These are phyloP conservation scores for Pichia sp. DNA, from an alignment of 1,139 yeast genomes.

Conservation along the genomic window DNA sequence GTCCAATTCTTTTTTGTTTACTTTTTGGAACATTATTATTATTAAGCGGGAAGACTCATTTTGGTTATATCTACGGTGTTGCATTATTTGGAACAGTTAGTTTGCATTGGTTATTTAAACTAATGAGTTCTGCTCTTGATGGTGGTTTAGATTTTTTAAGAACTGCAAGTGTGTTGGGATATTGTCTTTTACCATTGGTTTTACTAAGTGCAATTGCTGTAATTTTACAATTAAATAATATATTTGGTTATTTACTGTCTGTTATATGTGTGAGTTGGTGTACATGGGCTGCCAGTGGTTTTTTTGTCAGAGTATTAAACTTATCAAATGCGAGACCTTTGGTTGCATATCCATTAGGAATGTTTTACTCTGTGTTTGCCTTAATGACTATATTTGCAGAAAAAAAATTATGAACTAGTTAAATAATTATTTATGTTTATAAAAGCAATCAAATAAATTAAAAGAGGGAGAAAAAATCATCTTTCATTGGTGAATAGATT, in stretches of 20 bases:
- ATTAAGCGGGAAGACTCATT: conserved; percentile 87
- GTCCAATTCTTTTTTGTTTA: conserved; percentile 86
- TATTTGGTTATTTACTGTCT: conserved; percentile 67
- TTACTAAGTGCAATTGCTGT: conserved; percentile 63
- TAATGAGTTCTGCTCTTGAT: conserved; percentile 55
- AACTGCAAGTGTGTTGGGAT: conserved; percentile 90
- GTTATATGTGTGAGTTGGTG: conserved; percentile 80
- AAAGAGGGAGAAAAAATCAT: no score
- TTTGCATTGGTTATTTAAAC: conserved; percentile 74
- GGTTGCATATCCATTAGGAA: conserved; percentile 88
- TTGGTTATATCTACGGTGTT: conserved; percentile 95
- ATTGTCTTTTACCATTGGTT: conserved; percentile 87
- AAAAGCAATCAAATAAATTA: no score
- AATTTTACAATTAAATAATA: conserved; percentile 60
- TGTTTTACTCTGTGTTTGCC: conserved; percentile 92
- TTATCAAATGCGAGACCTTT: conserved; percentile 81
- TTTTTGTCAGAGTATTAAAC: conserved; percentile 80
- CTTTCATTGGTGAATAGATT: not conserved
- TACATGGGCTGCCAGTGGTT: conserved; percentile 89
- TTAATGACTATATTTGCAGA: conserved; percentile 79
- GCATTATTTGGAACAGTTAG: conserved; percentile 88
- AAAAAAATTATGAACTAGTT: conserved; percentile 18
- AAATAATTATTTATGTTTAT: no score
- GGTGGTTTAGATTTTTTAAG: conserved; percentile 53
- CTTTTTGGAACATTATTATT: conserved; percentile 81